Evolutionary conservation across 2,329 filamentous ascomycete species (phyloP).

Genomic region (Phialemonium atrogriseum): DNA sequence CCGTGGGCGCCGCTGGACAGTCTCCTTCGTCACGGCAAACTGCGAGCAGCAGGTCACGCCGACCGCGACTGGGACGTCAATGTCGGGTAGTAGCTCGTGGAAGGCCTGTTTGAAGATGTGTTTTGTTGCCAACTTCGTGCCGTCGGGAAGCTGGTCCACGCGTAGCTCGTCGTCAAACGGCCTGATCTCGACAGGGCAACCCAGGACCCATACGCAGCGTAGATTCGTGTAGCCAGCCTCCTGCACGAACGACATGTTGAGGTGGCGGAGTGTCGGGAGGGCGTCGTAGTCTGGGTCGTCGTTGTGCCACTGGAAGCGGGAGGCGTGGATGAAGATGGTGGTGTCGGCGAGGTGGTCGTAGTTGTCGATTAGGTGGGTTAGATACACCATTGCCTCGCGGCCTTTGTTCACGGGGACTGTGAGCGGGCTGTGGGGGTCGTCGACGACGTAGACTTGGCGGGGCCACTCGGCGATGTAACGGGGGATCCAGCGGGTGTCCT

Average conservation of each 20-base stretch:
- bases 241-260: constrained; percentile 42
- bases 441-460: constrained; percentile 46
- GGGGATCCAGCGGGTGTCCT: constrained; percentile 28
- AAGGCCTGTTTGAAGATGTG: constrained; percentile 33
- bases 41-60: constrained; percentile 57
- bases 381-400: constrained; percentile 44
- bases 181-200: constrained; percentile 42
- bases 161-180: constrained; percentile 21
- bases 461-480: constrained; percentile 35
- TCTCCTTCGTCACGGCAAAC: constrained; percentile 50
- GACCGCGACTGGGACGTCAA: constrained; percentile 38
- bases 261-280: constrained; percentile 37
- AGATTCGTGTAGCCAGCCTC: constrained; percentile 51
- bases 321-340: constrained; percentile 39
- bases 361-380: constrained; percentile 41
- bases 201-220: constrained; percentile 50
- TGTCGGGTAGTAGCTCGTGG: constrained; percentile 29
- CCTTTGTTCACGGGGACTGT: constrained; percentile 43
- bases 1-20: constrained; percentile 36
- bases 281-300: constrained; percentile 46
- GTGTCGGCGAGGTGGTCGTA: constrained; percentile 36
- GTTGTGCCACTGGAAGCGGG: constrained; percentile 44
- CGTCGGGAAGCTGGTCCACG: constrained; percentile 13
- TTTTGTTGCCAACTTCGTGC: constrained; percentile 28
- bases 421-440: constrained; percentile 36